phyloP scores from a whole-genome alignment of 148 eudicot species.

The Dianthus caryophyllus region DNA sequence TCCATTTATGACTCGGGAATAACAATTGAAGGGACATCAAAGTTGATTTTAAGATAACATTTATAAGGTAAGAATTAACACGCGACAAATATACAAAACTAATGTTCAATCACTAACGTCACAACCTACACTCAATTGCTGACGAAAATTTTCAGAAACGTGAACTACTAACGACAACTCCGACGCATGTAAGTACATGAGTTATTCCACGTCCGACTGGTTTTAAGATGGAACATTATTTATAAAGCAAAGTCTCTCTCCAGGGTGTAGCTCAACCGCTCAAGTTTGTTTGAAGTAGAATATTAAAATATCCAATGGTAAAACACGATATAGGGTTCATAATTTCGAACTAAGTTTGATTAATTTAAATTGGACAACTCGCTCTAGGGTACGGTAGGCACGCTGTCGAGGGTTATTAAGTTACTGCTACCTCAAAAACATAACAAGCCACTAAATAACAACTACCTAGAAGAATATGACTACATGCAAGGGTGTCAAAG shows the following conservation, averaged over 20 bases:
- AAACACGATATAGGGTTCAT: too few species aligned
- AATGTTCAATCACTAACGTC: neutral
- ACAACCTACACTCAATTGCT: neutral
- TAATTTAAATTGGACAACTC: too few species aligned
- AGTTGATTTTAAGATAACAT: neutral
- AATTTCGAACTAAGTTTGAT: too few species aligned
- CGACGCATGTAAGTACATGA: too few species aligned
- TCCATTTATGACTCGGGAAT: neutral
- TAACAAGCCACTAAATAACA: neutral
- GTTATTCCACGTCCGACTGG: too few species aligned
- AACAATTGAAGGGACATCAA: neutral
- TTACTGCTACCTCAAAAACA: neutral
- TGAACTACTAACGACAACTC: neutral
- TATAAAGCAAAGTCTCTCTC: too few species aligned
- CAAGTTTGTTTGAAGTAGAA: too few species aligned
- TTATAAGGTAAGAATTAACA: neutral
- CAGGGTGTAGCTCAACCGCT: too few species aligned
- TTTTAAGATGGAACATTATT: too few species aligned
- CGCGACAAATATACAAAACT: neutral
- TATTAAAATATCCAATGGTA: too few species aligned
- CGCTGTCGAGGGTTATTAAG: too few species aligned
- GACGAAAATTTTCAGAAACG: neutral
- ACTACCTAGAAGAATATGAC: conserved; percentile 11
- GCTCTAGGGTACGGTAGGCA: too few species aligned
- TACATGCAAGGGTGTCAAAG: conserved; percentile 12